These are phyloP conservation scores for Pilatotrama ljubarskyi DNA, from an alignment of 768 basidiomycete genomes.

Conservation along the genomic window DNA sequence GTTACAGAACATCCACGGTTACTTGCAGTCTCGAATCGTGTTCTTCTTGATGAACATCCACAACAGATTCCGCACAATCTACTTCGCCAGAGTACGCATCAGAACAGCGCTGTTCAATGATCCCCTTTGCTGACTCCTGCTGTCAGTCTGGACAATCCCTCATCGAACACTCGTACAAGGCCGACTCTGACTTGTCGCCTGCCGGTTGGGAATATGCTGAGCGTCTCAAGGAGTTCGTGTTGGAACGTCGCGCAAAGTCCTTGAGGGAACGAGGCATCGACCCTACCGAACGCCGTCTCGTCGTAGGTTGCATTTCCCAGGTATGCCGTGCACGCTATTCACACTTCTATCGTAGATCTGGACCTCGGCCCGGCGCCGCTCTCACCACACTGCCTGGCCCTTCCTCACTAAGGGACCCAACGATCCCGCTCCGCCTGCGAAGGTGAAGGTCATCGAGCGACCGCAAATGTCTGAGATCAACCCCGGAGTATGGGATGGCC, in stretches of 20 bases:
- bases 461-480: conserved; percentile 98
- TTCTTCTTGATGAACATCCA: conserved; percentile 99
- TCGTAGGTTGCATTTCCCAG: conserved; percentile 46
- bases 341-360: conserved; percentile 65
- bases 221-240: conserved; percentile 84
- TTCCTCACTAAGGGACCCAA: conserved; percentile 50
- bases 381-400: conserved; percentile 96
- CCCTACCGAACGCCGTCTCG: conserved; percentile 58
- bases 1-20: conserved; percentile 77
- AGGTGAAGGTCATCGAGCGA: conserved; percentile 90
- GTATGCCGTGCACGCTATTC: neutral
- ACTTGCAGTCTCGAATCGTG: conserved; percentile 89
- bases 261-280: conserved; percentile 70
- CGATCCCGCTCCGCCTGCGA: conserved; percentile 33
- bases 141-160: conserved; percentile 93
- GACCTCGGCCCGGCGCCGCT: conserved; percentile 92
- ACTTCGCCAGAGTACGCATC: conserved; percentile 84
- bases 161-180: conserved; percentile 98
- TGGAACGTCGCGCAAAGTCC: conserved; percentile 76
- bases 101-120: conserved; percentile 3
- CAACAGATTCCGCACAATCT: conserved; percentile 89
- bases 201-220: conserved; percentile 96
- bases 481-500: conserved; percentile 95
- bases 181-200: conserved; percentile 94
- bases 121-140: neutral